These are phyloP conservation scores for Verbena officinalis DNA, from an alignment of 257 asterid species.

Conservation along the genomic window DNA sequence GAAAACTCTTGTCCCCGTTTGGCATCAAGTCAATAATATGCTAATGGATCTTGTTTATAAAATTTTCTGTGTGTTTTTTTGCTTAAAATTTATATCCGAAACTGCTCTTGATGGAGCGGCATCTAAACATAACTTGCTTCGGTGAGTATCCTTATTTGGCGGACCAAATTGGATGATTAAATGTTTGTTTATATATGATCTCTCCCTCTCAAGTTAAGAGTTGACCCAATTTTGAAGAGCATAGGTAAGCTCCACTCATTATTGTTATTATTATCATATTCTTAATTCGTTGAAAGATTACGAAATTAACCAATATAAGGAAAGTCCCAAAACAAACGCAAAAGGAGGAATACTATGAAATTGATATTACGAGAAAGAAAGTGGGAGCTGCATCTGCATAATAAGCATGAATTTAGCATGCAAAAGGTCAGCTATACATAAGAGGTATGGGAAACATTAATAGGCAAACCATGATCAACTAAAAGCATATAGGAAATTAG, in stretches of 20 bases:
- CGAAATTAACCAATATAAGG: too few relatives aligned
- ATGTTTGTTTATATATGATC: too few relatives aligned
- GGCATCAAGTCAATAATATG: not conserved
- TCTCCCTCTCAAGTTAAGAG: too few relatives aligned
- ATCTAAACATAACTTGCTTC: not conserved
- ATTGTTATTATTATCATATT: too few relatives aligned
- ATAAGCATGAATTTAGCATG: not conserved
- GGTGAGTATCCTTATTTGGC: not conserved
- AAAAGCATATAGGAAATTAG: not conserved
- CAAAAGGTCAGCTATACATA: not conserved
- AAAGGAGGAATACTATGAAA: too few relatives aligned
- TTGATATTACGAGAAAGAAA: too few relatives aligned
- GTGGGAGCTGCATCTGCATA: constrained; percentile 1
- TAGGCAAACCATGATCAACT: constrained; percentile 6
- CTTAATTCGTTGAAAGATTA: too few relatives aligned
- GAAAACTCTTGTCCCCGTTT: not conserved
- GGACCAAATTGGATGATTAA: too few relatives aligned
- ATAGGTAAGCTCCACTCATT: too few relatives aligned
- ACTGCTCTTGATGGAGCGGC: not conserved
- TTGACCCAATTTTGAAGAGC: too few relatives aligned
- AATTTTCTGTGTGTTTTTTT: not conserved
- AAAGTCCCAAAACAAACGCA: too few relatives aligned
- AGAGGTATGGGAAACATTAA: not conserved
- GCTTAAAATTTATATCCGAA: not conserved
- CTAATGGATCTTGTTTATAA: not conserved